These are phyloP conservation scores for Tylopilus sp. DNA, from an alignment of 768 basidiomycete genomes.

Conservation along the genomic window DNA sequence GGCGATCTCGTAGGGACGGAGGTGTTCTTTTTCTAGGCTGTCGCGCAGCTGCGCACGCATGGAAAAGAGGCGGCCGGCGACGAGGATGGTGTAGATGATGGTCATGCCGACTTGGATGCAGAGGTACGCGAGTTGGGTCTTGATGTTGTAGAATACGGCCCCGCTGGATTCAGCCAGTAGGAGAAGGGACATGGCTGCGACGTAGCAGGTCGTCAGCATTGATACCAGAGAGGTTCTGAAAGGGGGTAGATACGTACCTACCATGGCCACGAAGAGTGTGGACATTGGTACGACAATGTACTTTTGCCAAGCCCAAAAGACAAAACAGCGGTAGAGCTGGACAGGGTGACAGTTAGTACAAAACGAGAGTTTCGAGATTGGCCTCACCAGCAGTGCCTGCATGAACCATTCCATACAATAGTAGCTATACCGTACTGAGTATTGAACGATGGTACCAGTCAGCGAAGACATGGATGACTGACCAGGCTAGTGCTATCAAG, in stretches of 20 bases:
- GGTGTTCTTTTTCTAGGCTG: conserved; percentile 13
- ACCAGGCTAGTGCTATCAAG: conserved; percentile 17
- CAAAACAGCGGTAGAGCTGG: conserved; percentile 17
- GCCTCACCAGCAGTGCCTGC: conserved; percentile 21
- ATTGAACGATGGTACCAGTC: background rate
- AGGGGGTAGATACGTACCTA: conserved; percentile 8
- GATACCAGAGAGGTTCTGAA: background rate
- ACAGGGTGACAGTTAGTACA: background rate
- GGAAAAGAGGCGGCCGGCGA: conserved; percentile 27
- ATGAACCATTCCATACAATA: conserved; percentile 30
- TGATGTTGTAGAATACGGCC: conserved; percentile 17
- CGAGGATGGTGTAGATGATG: conserved; percentile 30
- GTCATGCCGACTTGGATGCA: conserved; percentile 30
- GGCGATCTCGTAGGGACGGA: conserved; percentile 27
- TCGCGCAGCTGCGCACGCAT: conserved; percentile 16
- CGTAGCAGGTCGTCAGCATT: background rate
- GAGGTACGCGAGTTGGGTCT: conserved; percentile 27
- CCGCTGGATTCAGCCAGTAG: conserved; percentile 11
- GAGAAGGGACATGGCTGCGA: conserved; percentile 14
- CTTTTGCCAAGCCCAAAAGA: conserved; percentile 15
- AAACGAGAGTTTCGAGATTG: background rate
- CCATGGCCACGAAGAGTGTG: conserved; percentile 8
- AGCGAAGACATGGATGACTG: background rate
- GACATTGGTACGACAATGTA: conserved; percentile 15
- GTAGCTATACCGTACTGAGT: conserved; percentile 15